Base-by-base conservation (phyloP, 2,329 filamentous ascomycete species). In the Botryosphaeria dothidea region DNA sequence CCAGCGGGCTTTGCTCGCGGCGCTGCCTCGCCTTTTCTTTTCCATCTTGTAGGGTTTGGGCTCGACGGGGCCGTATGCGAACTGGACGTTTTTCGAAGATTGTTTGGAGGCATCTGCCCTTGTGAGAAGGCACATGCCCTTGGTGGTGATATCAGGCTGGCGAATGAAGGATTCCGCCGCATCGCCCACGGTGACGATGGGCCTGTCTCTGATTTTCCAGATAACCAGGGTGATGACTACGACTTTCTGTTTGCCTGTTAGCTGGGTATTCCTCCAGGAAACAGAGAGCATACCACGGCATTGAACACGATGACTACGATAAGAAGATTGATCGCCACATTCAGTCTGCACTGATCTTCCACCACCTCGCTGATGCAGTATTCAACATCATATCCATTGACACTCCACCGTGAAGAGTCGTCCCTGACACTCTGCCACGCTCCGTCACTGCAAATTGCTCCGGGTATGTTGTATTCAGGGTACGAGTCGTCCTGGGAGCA, bases 101-200 rank as follows among this genome's bases (percentile, higher is more conserved):
- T 17, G 23, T 9, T 45, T 21, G 11, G 36, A 29, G 27, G 38
- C 36, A 48, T 62, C 64, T 43, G 4, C 13, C 13, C 27, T n/a
- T 8, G 54, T 21, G 36, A 43, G 15, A 5, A 62, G 36, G 25
- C 60, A 62, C 46, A 62, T 21, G 7, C 34, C 34, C 19, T 41
- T 41, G 2, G 34, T 52, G 15, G 31, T 45, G 8, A 27, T 11
- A 62, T 69, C 68, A 11, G 34, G n/a, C 2, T 52, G 31, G 13
- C 56, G 9, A n/a, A 73, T 43, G 25, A 72, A 72, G 0, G 69
- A 69, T 8, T 67, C 65, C 0, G 70, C 63, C 1, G 71, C 71
- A 52, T 73, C 71, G 3, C 71, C 71, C 52, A 73, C 68, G 0
- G 68, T 70, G 34, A 69, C 67, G 1, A 73, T 62, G 3, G 71